These are phyloP conservation scores for Gamarada debralockiae DNA, from an alignment of 495 filamentous ascomycete species.

Conservation along the genomic window DNA sequence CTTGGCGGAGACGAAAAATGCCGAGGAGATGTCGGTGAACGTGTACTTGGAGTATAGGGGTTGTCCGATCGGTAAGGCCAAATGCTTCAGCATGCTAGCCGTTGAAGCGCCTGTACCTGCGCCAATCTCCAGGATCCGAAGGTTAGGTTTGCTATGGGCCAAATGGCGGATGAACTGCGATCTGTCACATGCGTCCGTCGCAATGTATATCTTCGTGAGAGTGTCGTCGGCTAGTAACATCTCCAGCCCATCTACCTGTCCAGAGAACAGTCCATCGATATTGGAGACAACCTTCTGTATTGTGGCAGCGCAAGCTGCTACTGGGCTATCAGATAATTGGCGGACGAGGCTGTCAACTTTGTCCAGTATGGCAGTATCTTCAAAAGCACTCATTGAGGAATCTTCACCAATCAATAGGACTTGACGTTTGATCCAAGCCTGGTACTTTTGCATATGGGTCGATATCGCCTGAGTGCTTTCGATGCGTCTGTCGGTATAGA, in stretches of 20 bases:
- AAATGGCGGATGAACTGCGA: slow-evolving; percentile 12
- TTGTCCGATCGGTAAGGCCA: not conserved
- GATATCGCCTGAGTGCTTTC: not conserved
- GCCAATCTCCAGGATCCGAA: slow-evolving; percentile 37
- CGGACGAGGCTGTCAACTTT: not conserved
- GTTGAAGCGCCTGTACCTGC: slow-evolving; percentile 33
- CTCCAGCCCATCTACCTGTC: not conserved
- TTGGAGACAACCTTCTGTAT: not conserved
- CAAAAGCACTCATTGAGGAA: not conserved
- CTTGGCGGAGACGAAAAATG: slow-evolving; percentile 42
- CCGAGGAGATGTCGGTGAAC: slow-evolving; percentile 50
- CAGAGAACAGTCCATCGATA: not conserved
- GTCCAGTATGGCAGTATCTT: not conserved
- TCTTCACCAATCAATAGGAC: not conserved
- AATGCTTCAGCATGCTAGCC: slow-evolving; percentile 10
- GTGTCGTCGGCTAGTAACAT: slow-evolving; percentile 11
- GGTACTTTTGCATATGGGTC: slow-evolving; percentile 4
- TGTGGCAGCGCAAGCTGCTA: not conserved
- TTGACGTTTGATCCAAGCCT: not conserved
- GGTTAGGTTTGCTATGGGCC: slow-evolving; percentile 25
- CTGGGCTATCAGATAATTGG: not conserved
- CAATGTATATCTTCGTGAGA: slow-evolving; percentile 26
- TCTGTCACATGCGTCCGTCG: not conserved
- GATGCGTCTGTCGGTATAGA: not conserved
- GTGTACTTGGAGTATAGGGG: slow-evolving; percentile 24